Evolutionary conservation across 805 yeast species (phyloP), one percentile per base, ranked within the genome.

Genomic region (Saccharomycopsis amapae): DNA sequence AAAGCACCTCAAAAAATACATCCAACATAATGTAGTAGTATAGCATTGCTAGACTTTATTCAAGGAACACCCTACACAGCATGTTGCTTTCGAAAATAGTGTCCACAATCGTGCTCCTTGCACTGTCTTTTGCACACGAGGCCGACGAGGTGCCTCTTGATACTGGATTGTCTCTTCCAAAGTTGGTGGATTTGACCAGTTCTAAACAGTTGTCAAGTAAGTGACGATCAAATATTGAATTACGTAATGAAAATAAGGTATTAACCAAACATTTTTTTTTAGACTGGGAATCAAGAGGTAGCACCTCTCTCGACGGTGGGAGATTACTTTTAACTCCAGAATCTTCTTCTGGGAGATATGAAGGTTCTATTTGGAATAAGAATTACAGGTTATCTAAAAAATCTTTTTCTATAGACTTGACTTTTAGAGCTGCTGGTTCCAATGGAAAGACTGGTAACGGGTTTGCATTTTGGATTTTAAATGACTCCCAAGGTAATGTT

Each of bases 361-460:
- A 50, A 35, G 82, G 83, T 12, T 60, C 75, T 0, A 39, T 78
- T 2, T 74, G 79, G 79, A 56, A 63, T 30, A 57, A 56, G 32
- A 59, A 63, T 38, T 53, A 46, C 9, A 56, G 54, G 7, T 56
- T 58, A 42, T 65, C 52, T 49, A 52, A 19, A 61, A 64, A 17
- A 52, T 64, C 67, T 48, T 78, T 79, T 71, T 73, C 89, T 0
- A 53, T 78, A 7, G 88, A 83, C 53, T 57, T 75, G 38, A 74
- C 81, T 2, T 71, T 82, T 53, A 72, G 93, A 61, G 75, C 85
- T 39, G 59, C 74, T 5, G 84, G 84, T 5, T 63, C 65, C 5
- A 51, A 52, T 28, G 81, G 79, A 0, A 55, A 59, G 36, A 70
- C 76, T 0, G 66, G 64, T 12, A 77, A 83, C 55, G 86, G 86